These are phyloP conservation scores for Candida incommunis DNA, from an alignment of 805 yeast genomes.

Conservation along the genomic window DNA sequence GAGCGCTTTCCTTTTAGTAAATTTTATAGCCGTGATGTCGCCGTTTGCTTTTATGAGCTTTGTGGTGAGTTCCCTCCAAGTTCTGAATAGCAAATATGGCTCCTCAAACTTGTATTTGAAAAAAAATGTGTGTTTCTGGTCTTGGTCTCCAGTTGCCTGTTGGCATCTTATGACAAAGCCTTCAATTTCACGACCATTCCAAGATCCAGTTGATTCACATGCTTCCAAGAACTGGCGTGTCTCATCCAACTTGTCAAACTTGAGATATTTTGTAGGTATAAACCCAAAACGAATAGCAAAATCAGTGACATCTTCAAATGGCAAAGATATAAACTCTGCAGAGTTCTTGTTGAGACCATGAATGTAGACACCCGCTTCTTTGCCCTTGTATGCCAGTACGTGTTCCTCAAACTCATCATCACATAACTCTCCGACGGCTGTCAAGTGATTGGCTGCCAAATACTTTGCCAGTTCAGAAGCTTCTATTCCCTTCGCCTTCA, in stretches of 20 bases:
- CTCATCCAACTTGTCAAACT: constrained; percentile 24
- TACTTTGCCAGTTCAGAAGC: constrained; percentile 38
- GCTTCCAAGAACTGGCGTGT: constrained; percentile 39
- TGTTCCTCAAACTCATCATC: constrained; percentile 93
- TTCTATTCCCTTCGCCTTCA: constrained; percentile 27
- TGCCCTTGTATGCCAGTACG: constrained; percentile 55
- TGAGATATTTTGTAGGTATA: constrained; percentile 32
- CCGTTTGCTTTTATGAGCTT: constrained; percentile 28
- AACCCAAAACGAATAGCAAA: constrained; percentile 66
- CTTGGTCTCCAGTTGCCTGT: constrained; percentile 5
- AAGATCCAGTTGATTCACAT: constrained; percentile 54
- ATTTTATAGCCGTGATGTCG: constrained; percentile 18
- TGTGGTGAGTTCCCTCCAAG: constrained; percentile 78
- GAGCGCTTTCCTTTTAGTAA: constrained; percentile 26
- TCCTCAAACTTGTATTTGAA: constrained; percentile 93
- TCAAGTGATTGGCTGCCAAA: constrained; percentile 38
- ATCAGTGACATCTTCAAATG: constrained; percentile 41
- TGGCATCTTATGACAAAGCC: constrained; percentile 83
- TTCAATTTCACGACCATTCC: constrained; percentile 61
- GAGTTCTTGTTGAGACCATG: constrained; percentile 77
- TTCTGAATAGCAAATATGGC: constrained; percentile 83
- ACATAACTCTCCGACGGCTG: constrained; percentile 88
- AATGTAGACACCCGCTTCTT: constrained; percentile 67
- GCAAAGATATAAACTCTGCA: constrained; percentile 46
- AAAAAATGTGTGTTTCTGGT: constrained; percentile 47